Evolutionary conservation across 2,329 filamentous ascomycete species (phyloP), one percentile per base, ranked within the genome.

Genomic region (Colletotrichum sansevieriae): DNA sequence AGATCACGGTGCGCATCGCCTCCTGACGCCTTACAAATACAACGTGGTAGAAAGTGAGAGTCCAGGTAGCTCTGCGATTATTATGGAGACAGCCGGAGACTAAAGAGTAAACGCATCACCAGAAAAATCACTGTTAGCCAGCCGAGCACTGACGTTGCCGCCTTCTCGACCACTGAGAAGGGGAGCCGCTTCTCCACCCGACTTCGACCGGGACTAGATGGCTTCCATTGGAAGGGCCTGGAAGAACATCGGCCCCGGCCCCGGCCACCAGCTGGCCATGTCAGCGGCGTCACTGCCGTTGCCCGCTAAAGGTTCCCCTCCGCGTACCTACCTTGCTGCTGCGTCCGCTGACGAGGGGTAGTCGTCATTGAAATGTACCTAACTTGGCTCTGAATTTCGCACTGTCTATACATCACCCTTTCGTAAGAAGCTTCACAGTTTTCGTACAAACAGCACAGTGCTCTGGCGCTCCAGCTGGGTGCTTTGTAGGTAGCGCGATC

Each of bases 11-110:
- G 61, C 65, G 54, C 65, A 68, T 68, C 61, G 54, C 65, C 65
- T 68, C 65, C 61, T 59, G 52, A 65, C 56, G 66, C 63, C 66
- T 69, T 69, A 66, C 62, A 69, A 66, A 69, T 69, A 60, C 55
- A 69, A 46, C 56, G 49, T 63, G 49, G 51, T 49, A 65, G 49
- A 68, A 18, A 29, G 49, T 18, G 41, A 54, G 61, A 65, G 65
- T n/a, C n/a, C n/a, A n/a, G n/a, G n/a, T n/a, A n/a, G n/a, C n/a
- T n/a, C 58, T 68, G 39, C 41, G 59, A 47, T 47, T 69, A 69
- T 51, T 65, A 56, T 65, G 65, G 62, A 65, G 65, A 52, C n/a
- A 35, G 35, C 25, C 37, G 46, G 65, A 13, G 22, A 44, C 61
- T 54, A 56, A 35, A 56, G 41, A 68, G 55, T 69, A 56, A 61